These are phyloP conservation scores for Amphichorda felina DNA, from an alignment of 2,329 filamentous ascomycete genomes.

Conservation along the genomic window DNA sequence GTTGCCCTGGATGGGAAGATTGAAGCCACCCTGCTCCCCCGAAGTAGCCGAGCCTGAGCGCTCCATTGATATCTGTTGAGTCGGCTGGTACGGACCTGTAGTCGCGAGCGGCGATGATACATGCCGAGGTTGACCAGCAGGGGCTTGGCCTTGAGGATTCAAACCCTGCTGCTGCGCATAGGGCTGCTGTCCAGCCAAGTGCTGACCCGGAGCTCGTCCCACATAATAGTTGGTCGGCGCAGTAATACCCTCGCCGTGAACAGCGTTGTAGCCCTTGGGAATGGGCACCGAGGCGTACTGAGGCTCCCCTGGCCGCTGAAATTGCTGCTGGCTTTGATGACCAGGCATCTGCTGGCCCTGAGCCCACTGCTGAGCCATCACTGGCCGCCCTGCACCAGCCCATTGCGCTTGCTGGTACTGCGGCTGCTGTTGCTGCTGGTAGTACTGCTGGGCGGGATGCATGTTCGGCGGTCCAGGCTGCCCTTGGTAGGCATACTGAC, in stretches of 20 bases:
- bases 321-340: slow-evolving; percentile 1
- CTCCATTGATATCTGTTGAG: background rate
- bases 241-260: slow-evolving; percentile 22
- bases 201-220: slow-evolving; percentile 7
- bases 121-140: background rate
- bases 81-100: too few species aligned
- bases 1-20: background rate
- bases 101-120: too few species aligned
- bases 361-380: slow-evolving; percentile 3
- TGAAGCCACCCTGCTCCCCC: too few species aligned
- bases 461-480: background rate
- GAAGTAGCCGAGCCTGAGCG: too few species aligned
- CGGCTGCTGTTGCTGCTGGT: slow-evolving; percentile 6
- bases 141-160: slow-evolving; percentile 3
- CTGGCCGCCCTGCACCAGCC: background rate
- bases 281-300: slow-evolving; percentile 19
- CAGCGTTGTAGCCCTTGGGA: slow-evolving; percentile 20
- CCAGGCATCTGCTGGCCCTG: slow-evolving; percentile 5
- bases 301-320: slow-evolving; percentile 11
- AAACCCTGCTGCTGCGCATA: slow-evolving; percentile 5
- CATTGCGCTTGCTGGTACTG: slow-evolving; percentile 3
- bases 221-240: slow-evolving; percentile 15
- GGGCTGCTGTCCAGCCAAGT: slow-evolving; percentile 3
- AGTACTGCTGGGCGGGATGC: slow-evolving; percentile 3
- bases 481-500: background rate